Evolutionary conservation across 441 rosid genomes (phyloP).

Genomic region (Erysimum cheiri): DNA sequence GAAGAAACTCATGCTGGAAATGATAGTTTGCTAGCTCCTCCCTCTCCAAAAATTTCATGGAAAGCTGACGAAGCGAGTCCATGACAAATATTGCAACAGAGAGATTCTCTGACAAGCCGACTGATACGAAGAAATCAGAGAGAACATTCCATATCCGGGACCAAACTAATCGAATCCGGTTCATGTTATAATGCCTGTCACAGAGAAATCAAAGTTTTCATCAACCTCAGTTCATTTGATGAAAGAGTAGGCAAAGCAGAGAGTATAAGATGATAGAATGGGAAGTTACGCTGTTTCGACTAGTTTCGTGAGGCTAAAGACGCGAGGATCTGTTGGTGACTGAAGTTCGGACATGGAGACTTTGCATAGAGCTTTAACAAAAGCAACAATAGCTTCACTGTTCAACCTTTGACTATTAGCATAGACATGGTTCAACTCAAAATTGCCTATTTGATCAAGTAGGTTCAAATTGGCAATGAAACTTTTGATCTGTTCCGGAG

Average conservation of each 20-base stretch:
- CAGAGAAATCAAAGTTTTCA: slow-evolving; percentile 11
- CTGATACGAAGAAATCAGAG: slow-evolving; percentile 95
- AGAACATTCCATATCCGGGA: slow-evolving; percentile 97
- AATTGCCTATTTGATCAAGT: slow-evolving; percentile 94
- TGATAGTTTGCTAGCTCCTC: slow-evolving; percentile 98
- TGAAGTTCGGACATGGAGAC: slow-evolving; percentile 95
- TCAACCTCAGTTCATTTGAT: slow-evolving; percentile 18
- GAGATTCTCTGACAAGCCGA: slow-evolving; percentile 95
- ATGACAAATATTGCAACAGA: slow-evolving; percentile 98
- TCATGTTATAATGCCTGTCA: slow-evolving; percentile 99
- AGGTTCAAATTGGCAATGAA: slow-evolving; percentile 92
- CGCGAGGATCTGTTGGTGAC: slow-evolving; percentile 98
- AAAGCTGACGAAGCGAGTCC: slow-evolving; percentile 99
- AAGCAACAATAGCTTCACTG: slow-evolving; percentile 96
- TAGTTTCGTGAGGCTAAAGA: slow-evolving; percentile 94
- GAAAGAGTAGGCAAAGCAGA: not conserved
- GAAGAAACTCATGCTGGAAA: slow-evolving; percentile 95
- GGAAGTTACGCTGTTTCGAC: slow-evolving; percentile 90
- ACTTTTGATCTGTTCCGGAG: slow-evolving; percentile 81
- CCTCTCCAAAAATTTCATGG: slow-evolving; percentile 97
- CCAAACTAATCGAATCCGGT: slow-evolving; percentile 97
- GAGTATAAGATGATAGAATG: slow-evolving; percentile 8
- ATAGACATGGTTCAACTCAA: slow-evolving; percentile 95
- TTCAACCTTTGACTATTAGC: slow-evolving; percentile 96
- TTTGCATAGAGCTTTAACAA: slow-evolving; percentile 95